These are phyloP conservation scores for Pseudocercospora fijiensis DNA, from an alignment of 2,329 filamentous ascomycete genomes.

Conservation along the genomic window DNA sequence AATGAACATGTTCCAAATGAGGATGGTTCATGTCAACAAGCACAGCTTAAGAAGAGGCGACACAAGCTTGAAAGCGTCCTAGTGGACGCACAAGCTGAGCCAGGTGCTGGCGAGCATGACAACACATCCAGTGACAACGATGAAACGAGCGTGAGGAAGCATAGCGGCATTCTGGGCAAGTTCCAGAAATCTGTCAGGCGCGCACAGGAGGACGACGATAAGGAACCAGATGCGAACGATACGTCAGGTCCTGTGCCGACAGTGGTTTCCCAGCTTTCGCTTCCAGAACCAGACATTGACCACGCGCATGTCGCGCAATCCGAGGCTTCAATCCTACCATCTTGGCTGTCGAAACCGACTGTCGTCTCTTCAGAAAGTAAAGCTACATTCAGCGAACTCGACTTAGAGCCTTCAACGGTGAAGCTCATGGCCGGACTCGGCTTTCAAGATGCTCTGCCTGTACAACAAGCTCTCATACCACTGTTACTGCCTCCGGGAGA, in stretches of 20 bases:
- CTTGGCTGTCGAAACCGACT: constrained; percentile 77
- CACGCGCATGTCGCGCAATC: constrained; percentile 59
- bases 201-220: constrained; percentile 24
- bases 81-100: constrained; percentile 28
- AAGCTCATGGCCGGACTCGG: constrained; percentile 66
- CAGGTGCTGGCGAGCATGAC: constrained; percentile 37
- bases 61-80: constrained; percentile 42
- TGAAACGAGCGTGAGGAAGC: constrained; percentile 34
- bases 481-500: constrained; percentile 65
- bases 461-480: constrained; percentile 78
- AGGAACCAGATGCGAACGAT: constrained; percentile 21
- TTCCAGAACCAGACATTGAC: constrained; percentile 17
- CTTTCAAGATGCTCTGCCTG: constrained; percentile 70
- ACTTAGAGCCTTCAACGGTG: constrained; percentile 60
- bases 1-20: background rate
- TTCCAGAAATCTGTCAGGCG: constrained; percentile 42
- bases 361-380: constrained; percentile 62
- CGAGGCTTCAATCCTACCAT: constrained; percentile 73
- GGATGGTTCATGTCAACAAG: background rate
- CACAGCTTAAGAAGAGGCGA: constrained; percentile 50
- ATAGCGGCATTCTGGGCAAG: constrained; percentile 44
- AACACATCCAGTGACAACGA: constrained; percentile 36
- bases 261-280: constrained; percentile 58
- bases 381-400: constrained; percentile 63
- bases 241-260: constrained; percentile 9